Percentiles rank a stretch among this genome's conserved stretches.
Conservation (phyloP, 192 early-diverging fungal species). For the Mortierella hygrophila region DNA sequence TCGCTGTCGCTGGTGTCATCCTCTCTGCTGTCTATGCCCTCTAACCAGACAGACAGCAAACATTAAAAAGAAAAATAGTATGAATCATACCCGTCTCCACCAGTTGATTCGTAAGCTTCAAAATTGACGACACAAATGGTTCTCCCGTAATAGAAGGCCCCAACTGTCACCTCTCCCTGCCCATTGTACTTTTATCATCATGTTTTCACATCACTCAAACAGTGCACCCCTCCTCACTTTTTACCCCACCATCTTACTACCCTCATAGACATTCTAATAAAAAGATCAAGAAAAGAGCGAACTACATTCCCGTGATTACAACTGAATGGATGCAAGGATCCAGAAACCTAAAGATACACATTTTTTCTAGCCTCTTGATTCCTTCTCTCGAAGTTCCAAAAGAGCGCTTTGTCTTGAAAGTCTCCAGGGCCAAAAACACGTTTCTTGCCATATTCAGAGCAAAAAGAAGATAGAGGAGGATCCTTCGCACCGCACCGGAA, state of each 20-base stretch:
- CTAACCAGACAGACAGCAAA: not conserved
- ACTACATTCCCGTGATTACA: too few species aligned
- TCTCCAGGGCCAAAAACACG: too few species aligned
- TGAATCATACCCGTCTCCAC: too few species aligned
- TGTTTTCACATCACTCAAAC: not conserved
- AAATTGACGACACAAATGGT: too few species aligned
- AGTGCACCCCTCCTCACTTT: not conserved
- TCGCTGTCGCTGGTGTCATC: not conserved
- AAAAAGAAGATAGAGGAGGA: too few species aligned
- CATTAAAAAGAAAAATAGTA: too few species aligned
- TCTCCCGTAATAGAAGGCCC: too few species aligned
- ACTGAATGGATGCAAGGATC: not conserved
- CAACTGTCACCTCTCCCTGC: too few species aligned
- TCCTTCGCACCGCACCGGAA: too few species aligned
- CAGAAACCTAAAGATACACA: not conserved
- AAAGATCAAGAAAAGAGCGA: not conserved
- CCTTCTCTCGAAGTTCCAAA: slow-evolving; percentile 1
- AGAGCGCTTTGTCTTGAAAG: not conserved
- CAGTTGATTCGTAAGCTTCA: not conserved
- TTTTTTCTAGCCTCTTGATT: not conserved
- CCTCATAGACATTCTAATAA: not conserved
- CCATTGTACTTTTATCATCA: not conserved
- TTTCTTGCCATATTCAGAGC: too few species aligned
- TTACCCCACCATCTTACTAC: not conserved
- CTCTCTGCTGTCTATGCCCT: slow-evolving; percentile 12